Evolutionary conservation across 257 asterid species (phyloP).

Genomic region (Parsonsia alboflavescens): DNA sequence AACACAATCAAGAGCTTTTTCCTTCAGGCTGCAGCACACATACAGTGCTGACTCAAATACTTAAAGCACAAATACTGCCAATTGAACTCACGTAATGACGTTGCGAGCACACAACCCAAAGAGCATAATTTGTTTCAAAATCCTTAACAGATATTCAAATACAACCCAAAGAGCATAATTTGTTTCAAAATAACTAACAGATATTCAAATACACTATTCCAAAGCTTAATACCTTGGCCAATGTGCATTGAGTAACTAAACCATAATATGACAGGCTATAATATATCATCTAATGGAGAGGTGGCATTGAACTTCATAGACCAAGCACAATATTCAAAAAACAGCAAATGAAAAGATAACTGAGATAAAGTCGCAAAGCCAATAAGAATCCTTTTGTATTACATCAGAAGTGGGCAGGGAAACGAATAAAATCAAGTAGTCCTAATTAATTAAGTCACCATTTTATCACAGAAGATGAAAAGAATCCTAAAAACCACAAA

Average conservation of each 20-base stretch:
- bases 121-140: neutral
- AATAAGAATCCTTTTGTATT: neutral
- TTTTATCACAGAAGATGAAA: neutral
- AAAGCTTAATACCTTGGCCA: neutral
- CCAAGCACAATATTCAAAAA: neutral
- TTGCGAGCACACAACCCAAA: neutral
- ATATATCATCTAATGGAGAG: neutral
- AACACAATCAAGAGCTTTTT: neutral
- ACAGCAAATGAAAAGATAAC: neutral
- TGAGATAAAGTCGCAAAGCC: neutral
- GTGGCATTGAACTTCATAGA: neutral
- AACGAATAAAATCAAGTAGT: neutral
- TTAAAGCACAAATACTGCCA: neutral
- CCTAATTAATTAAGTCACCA: neutral
- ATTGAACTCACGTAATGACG: neutral
- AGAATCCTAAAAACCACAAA: neutral
- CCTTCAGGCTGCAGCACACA: neutral
- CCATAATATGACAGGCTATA: neutral
- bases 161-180: neutral
- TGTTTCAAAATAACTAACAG: neutral
- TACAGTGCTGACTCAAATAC: neutral
- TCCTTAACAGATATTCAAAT: no score
- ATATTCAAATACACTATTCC: neutral
- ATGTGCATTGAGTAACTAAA: neutral
- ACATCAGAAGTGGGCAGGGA: neutral